phyloP scores from a whole-genome alignment of 768 basidiomycete genomes.

The Calvatia gigantea region DNA sequence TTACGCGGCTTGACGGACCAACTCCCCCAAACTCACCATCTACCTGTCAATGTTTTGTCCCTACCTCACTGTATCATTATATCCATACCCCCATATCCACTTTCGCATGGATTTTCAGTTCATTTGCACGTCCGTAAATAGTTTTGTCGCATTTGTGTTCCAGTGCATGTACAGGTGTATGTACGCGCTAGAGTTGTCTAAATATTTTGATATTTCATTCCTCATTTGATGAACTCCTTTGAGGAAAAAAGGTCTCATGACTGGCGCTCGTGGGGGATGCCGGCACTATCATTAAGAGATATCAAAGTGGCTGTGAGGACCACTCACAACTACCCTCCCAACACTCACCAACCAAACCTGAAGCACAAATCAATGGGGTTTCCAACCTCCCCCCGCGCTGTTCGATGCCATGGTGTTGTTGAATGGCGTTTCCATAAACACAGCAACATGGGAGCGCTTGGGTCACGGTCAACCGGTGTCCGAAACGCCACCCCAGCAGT shows the following conservation, averaged over 20 bases:
- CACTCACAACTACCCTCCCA: not conserved
- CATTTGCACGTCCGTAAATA: conserved; percentile 3
- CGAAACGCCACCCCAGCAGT: not conserved
- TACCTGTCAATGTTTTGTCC: conserved; percentile 5
- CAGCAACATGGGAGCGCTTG: not conserved
- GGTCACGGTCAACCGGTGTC: not conserved
- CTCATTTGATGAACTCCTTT: too few species aligned
- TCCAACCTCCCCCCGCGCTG: too few species aligned
- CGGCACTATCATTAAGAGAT: too few species aligned
- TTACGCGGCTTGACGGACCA: not conserved
- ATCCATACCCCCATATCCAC: conserved; percentile 1
- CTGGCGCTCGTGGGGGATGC: too few species aligned
- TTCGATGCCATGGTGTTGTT: not conserved
- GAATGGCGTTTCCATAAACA: not conserved
- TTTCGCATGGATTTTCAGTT: conserved; percentile 5
- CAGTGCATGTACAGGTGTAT: not conserved
- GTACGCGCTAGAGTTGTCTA: not conserved
- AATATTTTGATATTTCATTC: not conserved
- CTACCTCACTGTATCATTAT: conserved; percentile 3
- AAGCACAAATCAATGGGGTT: too few species aligned
- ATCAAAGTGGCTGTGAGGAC: not conserved
- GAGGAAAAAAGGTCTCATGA: too few species aligned
- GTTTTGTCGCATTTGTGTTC: not conserved
- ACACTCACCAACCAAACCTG: too few species aligned
- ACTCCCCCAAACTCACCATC: not conserved